A percentile compares a stretch with the other conserved stretches of the same genome.
Conservation (phyloP, 306 rosid species). For the Glycyrrhiza uralensis region DNA sequence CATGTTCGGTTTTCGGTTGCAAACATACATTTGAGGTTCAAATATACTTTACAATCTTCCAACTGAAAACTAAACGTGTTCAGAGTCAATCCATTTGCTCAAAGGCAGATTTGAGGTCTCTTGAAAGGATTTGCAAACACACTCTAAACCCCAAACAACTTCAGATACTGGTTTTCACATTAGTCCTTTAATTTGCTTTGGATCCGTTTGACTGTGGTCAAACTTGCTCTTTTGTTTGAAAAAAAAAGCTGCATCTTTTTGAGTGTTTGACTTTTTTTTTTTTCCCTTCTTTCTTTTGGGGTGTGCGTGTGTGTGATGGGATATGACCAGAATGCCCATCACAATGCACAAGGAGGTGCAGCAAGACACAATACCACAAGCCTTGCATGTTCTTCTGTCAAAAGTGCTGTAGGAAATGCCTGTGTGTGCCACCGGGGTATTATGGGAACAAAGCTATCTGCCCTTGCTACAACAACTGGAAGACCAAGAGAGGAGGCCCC, state of each 20-base stretch:
- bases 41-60: no score
- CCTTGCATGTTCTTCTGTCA: slow-evolving; percentile 90
- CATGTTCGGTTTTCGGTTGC: no score
- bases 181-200: no score
- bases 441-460: slow-evolving; percentile 84
- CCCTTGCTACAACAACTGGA: slow-evolving; percentile 97
- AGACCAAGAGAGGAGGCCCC: slow-evolving; percentile 87
- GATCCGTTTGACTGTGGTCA: slow-evolving; percentile 19
- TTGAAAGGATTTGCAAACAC: no score
- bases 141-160: no score
- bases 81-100: no score
- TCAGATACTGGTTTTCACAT: no score
- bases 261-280: slow-evolving; percentile 16
- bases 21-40: no score
- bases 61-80: no score
- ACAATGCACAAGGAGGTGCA: slow-evolving; percentile 66
- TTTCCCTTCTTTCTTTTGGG: neutral
- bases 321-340: slow-evolving; percentile 77
- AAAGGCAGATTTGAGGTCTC: no score
- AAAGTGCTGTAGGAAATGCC: slow-evolving; percentile 79
- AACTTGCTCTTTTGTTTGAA: neutral
- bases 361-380: slow-evolving; percentile 74
- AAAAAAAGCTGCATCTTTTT: slow-evolving; percentile 25
- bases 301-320: no score
- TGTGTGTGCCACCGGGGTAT: slow-evolving; percentile 88